Evolutionary conservation across 768 basidiomycete species (phyloP).

Genomic region (Kwoniella heveanensis): DNA sequence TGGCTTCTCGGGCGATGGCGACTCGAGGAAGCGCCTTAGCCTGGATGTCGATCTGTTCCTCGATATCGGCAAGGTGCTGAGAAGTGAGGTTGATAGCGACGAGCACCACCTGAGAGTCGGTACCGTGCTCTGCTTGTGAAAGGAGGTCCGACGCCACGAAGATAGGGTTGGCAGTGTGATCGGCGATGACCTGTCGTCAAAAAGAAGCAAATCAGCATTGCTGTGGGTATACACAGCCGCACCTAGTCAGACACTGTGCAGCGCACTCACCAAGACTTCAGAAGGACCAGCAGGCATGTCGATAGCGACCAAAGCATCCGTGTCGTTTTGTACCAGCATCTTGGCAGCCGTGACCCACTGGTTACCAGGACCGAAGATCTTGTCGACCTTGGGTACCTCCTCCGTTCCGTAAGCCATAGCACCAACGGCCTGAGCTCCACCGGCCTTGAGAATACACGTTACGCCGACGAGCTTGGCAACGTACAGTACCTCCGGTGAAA

Average conservation of each 20-base stretch:
- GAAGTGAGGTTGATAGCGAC: conserved; percentile 72
- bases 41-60: conserved; percentile 80
- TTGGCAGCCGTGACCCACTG: conserved; percentile 99
- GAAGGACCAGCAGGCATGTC: conserved; percentile 99
- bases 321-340: conserved; percentile 98
- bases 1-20: conserved; percentile 84
- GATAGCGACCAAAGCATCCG: conserved; percentile 91
- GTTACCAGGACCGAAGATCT: conserved; percentile 98
- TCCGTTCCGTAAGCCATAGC: conserved; percentile 96
- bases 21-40: conserved; percentile 83
- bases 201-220: neutral
- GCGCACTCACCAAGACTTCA: conserved; percentile 83
- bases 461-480: conserved; percentile 90
- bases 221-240: too few relatives aligned
- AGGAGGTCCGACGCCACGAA: conserved; percentile 96
- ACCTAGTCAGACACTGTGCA: too few relatives aligned
- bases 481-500: conserved; percentile 97
- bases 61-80: conserved; percentile 68
- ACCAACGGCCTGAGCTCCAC: conserved; percentile 93
- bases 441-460: conserved; percentile 86
- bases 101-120: conserved; percentile 96
- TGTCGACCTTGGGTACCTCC: conserved; percentile 95
- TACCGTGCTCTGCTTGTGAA: conserved; percentile 96
- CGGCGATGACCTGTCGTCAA: conserved; percentile 80
- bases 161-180: conserved; percentile 77